Evolutionary conservation across 768 basidiomycete species (phyloP).

Genomic region (Tricholoma flavovirens): DNA sequence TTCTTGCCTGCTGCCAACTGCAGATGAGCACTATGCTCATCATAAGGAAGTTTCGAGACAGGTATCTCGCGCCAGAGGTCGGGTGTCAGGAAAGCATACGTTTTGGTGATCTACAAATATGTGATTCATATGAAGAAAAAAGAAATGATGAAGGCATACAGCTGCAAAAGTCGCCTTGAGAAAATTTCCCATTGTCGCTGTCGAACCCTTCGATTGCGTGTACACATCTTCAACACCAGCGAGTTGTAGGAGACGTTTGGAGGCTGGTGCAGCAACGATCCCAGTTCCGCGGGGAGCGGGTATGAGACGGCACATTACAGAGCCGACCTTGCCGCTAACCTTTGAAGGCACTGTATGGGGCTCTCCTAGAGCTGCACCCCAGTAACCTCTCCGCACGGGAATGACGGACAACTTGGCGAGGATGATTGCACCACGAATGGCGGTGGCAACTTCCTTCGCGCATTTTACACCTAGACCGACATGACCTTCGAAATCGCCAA

Average conservation of each 20-base stretch:
- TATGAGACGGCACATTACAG: slow-evolving; percentile 98
- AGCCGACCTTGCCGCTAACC: slow-evolving; percentile 97
- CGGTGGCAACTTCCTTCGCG: slow-evolving; percentile 99
- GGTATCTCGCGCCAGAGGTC: slow-evolving; percentile 97
- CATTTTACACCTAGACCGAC: slow-evolving; percentile 99
- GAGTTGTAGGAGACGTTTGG: slow-evolving; percentile 92
- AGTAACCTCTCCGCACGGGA: slow-evolving; percentile 98
- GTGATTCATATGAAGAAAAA: slow-evolving; percentile 1
- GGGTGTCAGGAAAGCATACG: slow-evolving; percentile 96
- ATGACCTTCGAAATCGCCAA: slow-evolving; percentile 97
- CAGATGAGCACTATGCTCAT: slow-evolving; percentile 92
- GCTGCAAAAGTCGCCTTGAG: slow-evolving; percentile 95
- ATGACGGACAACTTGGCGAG: slow-evolving; percentile 97
- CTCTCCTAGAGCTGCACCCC: slow-evolving; percentile 98
- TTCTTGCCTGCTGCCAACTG: slow-evolving; percentile 80
- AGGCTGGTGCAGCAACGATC: slow-evolving; percentile 98
- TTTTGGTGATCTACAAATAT: slow-evolving; percentile 79
- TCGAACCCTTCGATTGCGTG: slow-evolving; percentile 97
- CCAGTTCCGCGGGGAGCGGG: slow-evolving; percentile 98
- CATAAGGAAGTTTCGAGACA: slow-evolving; percentile 83
- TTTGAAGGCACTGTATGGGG: slow-evolving; percentile 99
- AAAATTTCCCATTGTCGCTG: slow-evolving; percentile 99
- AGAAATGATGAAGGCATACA: slow-evolving; percentile 38
- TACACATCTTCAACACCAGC: slow-evolving; percentile 98
- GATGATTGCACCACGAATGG: slow-evolving; percentile 99